Evolutionary conservation across 169 alveolate genomes (phyloP).

Genomic region (Blepharisma undulans): DNA sequence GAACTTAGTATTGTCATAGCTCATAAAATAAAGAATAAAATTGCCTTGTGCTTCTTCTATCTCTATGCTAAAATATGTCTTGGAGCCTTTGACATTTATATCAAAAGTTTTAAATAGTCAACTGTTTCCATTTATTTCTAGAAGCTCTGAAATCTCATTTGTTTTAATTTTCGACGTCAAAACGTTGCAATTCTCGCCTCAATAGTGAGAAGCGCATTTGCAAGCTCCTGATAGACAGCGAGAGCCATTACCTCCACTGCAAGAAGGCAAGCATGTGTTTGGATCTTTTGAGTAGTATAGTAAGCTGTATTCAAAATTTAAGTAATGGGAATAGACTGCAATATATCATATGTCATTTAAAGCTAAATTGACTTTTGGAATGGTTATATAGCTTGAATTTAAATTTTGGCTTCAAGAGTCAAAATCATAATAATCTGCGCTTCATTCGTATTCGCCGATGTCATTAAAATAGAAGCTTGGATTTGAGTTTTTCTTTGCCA

Average conservation of each 20-base stretch:
- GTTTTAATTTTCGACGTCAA: background rate
- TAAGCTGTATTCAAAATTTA: background rate
- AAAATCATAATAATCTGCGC: background rate
- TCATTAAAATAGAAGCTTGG: background rate
- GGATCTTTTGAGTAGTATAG: background rate
- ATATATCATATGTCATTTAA: background rate
- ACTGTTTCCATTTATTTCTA: background rate
- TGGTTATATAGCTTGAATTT: background rate
- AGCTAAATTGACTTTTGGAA: background rate
- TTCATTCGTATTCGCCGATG: background rate
- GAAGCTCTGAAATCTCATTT: background rate
- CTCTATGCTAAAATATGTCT: background rate
- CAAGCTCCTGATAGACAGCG: background rate
- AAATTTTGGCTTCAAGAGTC: background rate
- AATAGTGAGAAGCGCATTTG: background rate
- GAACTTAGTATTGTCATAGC: background rate
- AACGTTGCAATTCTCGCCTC: background rate
- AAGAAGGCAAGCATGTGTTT: background rate
- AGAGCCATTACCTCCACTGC: background rate
- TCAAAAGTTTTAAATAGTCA: background rate
- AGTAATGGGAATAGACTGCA: background rate
- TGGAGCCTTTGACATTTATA: background rate
- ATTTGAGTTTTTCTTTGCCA: background rate
- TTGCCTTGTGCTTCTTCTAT: background rate
- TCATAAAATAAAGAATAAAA: background rate